A percentile compares a stretch with the other conserved stretches of the same genome.
These are phyloP conservation scores for Nepenthes mirabilis DNA, from an alignment of 148 eudicot species.

Conservation along the genomic window DNA sequence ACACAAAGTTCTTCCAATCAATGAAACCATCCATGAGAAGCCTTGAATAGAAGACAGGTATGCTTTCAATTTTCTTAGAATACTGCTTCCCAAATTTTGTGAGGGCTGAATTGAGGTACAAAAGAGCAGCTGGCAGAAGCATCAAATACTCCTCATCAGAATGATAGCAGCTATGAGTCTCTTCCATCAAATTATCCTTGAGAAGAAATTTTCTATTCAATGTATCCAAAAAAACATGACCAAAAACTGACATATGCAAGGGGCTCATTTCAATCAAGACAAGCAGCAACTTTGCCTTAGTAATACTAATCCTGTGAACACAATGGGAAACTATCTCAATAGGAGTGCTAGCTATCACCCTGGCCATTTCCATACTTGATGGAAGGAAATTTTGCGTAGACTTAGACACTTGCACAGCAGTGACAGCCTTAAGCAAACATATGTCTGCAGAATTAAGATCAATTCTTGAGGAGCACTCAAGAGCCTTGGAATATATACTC, in stretches of 20 bases:
- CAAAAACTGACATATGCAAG: slow-evolving; percentile 61
- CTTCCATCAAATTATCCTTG: slow-evolving; percentile 5
- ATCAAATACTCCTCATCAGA: slow-evolving; percentile 45
- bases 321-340: slow-evolving; percentile 40
- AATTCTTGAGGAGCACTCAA: slow-evolving; percentile 27
- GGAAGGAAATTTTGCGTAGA: slow-evolving; percentile 23
- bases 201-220: slow-evolving; percentile 18
- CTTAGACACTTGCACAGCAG: slow-evolving; percentile 23
- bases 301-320: slow-evolving; percentile 26
- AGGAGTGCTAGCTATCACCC: slow-evolving; percentile 49
- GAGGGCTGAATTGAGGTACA: slow-evolving; percentile 30
- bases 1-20: slow-evolving; percentile 59
- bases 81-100: slow-evolving; percentile 23
- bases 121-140: slow-evolving; percentile 65
- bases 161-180: slow-evolving; percentile 13
- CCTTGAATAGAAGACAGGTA: slow-evolving; percentile 37
- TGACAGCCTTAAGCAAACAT: slow-evolving; percentile 70
- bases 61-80: slow-evolving; percentile 12
- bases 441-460: slow-evolving; percentile 44
- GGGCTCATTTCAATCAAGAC: slow-evolving; percentile 50
- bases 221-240: slow-evolving; percentile 33
- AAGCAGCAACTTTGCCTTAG: slow-evolving; percentile 50
- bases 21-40: slow-evolving; percentile 43
- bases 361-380: slow-evolving; percentile 34
- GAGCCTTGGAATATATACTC: slow-evolving; percentile 38